phyloP scores from a whole-genome alignment of 768 basidiomycete species.

The Psilocybe azurescens region DNA sequence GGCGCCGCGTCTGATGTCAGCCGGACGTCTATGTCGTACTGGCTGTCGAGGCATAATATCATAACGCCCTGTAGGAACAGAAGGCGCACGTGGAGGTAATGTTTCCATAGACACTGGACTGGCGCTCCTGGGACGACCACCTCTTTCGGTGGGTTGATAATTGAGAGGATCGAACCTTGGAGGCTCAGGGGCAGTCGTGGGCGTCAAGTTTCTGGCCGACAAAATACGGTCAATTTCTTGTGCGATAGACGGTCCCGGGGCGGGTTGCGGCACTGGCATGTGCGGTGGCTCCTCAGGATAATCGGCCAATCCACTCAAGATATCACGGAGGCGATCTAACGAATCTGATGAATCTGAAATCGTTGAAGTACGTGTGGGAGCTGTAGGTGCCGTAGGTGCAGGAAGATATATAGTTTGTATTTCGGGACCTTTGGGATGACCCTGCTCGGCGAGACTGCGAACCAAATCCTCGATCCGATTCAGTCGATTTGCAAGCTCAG shows the following conservation, averaged over 20 bases:
- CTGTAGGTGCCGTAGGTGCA: slow-evolving; percentile 18
- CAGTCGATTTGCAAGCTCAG: slow-evolving; percentile 46
- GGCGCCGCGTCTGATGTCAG: neutral
- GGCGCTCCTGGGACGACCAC: slow-evolving; percentile 37
- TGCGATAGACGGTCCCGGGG: slow-evolving; percentile 58
- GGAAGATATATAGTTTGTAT: slow-evolving; percentile 10
- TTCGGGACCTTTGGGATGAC: slow-evolving; percentile 30
- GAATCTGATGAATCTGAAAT: slow-evolving; percentile 35
- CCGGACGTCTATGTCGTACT: neutral
- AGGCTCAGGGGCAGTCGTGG: slow-evolving; percentile 47
- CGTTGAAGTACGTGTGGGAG: slow-evolving; percentile 29
- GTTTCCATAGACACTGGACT: slow-evolving; percentile 39
- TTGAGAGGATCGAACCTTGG: slow-evolving; percentile 59
- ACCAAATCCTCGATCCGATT: slow-evolving; percentile 53
- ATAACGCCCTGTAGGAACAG: slow-evolving; percentile 19
- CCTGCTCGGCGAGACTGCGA: slow-evolving; percentile 42
- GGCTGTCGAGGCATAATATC: neutral
- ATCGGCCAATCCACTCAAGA: slow-evolving; percentile 27
- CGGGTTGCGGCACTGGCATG: slow-evolving; percentile 51
- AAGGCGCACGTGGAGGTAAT: slow-evolving; percentile 30
- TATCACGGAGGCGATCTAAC: slow-evolving; percentile 32
- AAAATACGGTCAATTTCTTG: slow-evolving; percentile 67
- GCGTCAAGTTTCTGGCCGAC: slow-evolving; percentile 45
- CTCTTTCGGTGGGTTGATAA: slow-evolving; percentile 53
- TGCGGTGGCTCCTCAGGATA: slow-evolving; percentile 26